Evolutionary conservation across 331 rosid genomes (phyloP), one percentile per base, ranked within the genome.

Genomic region (Prunus yedoensis): DNA sequence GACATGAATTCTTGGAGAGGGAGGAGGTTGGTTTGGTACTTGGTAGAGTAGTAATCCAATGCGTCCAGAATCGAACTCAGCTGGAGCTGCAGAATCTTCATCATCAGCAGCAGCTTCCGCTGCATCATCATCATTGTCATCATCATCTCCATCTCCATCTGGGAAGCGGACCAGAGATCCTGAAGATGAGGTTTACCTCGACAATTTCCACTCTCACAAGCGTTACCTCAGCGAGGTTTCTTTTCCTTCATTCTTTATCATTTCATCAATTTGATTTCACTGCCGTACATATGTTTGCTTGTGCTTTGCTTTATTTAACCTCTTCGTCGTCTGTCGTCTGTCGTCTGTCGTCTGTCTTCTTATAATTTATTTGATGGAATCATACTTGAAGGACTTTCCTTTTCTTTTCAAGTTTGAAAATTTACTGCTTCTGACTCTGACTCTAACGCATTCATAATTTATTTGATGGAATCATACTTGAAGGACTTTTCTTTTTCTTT

Each of bases 191-290:
- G 93, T 92, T 84, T 94, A 94, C 82, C 72, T 92, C 80, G 99
- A 94, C 80, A 94, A 94, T 83, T 90, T 90, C 81, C 97, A 89
- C 76, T 92, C 99, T 61, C 99, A 94, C 67, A 94, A 94, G 77
- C 99, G 99, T 80, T 94, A 94, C 78, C 97, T 94, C 52, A 94
- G 96, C 80, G 99, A 94, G 99, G 97, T 94, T 23, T 41, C 77
- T 10, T 78, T 82, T 80, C 30, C 23, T 58, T 74, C 30, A 12
- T n/a, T 8, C n/a, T 17, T 28, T 68, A 51, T 7, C 46, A 64
- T 51, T 14, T 28, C 32, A 25, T 2, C 57, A 2, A 15, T 14
- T 43, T n/a, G 25, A 53, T 4, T 47, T 52, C 21, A 17, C 51
- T 25, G 74, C 75, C 50, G 7, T 60, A 47, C 49, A 38, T 38